Evolutionary conservation across 371 early-diverging fungal genomes (phyloP).

Genomic region (Fennellomyces sp.): DNA sequence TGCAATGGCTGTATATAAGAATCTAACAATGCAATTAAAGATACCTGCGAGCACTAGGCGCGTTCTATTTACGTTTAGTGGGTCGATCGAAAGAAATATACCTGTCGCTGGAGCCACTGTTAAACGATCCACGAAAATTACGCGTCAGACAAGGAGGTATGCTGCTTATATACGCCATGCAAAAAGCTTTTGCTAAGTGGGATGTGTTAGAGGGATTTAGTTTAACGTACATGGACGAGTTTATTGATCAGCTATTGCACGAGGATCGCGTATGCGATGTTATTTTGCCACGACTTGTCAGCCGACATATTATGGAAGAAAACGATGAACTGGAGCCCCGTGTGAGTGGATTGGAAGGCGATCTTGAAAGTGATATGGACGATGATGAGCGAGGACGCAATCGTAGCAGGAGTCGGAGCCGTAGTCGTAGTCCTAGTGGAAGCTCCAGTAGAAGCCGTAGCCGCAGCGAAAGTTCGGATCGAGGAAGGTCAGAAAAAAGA

Average conservation of each 20-base stretch:
- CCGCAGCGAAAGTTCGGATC: too few species aligned
- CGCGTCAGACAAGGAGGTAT: slow-evolving; percentile 65
- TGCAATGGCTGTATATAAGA: background rate
- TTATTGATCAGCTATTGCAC: slow-evolving; percentile 83
- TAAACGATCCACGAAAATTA: slow-evolving; percentile 87
- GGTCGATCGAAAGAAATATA: slow-evolving; percentile 82
- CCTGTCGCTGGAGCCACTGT: slow-evolving; percentile 81
- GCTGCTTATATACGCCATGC: background rate
- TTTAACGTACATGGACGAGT: slow-evolving; percentile 88
- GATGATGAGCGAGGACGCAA: slow-evolving; percentile 8
- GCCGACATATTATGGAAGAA: slow-evolving; percentile 85
- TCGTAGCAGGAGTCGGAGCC: background rate
- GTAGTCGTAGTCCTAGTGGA: background rate
- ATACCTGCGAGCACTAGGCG: slow-evolving; percentile 88
- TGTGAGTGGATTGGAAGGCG: slow-evolving; percentile 79
- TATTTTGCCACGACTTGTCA: slow-evolving; percentile 83
- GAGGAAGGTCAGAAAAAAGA: too few species aligned
- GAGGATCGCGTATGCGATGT: slow-evolving; percentile 88
- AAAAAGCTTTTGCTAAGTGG: slow-evolving; percentile 16
- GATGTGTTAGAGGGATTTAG: slow-evolving; percentile 56
- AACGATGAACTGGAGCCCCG: slow-evolving; percentile 84
- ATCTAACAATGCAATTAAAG: slow-evolving; percentile 27
- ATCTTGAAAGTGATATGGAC: slow-evolving; percentile 55
- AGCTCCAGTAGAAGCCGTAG: slow-evolving; percentile 9
- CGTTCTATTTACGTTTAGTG: slow-evolving; percentile 87